These are phyloP conservation scores for Capsicum chinense DNA, from an alignment of 257 asterid species.

Conservation along the genomic window DNA sequence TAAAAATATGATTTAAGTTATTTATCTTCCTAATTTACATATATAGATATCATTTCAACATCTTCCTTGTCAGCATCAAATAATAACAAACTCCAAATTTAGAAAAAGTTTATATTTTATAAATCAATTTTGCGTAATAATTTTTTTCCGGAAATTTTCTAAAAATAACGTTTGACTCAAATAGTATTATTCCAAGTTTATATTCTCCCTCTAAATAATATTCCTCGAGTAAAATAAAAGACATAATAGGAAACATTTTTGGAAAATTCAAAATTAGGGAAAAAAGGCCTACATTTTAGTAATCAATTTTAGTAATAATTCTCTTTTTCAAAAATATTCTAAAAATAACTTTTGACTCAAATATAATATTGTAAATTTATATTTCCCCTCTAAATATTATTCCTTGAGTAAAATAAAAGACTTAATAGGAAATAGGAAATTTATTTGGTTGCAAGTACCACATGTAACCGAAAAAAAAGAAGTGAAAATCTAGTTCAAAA, in stretches of 20 bases:
- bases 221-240: not conserved
- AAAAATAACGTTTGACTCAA: not conserved
- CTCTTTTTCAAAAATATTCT: not conserved
- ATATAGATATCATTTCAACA: not conserved
- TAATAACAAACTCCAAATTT: not conserved
- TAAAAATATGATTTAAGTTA: not conserved
- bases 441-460: not conserved
- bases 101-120: not conserved
- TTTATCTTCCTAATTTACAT: not conserved
- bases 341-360: not conserved
- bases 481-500: not conserved
- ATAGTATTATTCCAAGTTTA: not conserved
- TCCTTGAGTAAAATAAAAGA: not conserved
- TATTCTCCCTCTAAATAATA: not conserved
- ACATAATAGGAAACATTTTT: too few relatives aligned
- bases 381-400: not conserved
- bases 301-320: not conserved
- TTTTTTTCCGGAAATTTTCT: not conserved
- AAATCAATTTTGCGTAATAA: not conserved
- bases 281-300: not conserved
- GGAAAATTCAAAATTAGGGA: not conserved
- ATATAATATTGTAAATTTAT: not conserved
- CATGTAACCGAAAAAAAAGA: conserved; percentile 22
- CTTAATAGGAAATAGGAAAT: not conserved
- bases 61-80: not conserved